A percentile compares a stretch with the other conserved stretches of the same genome.
These are phyloP conservation scores for Plasmodium vivax DNA, from an alignment of 169 alveolate genomes.

Conservation along the genomic window DNA sequence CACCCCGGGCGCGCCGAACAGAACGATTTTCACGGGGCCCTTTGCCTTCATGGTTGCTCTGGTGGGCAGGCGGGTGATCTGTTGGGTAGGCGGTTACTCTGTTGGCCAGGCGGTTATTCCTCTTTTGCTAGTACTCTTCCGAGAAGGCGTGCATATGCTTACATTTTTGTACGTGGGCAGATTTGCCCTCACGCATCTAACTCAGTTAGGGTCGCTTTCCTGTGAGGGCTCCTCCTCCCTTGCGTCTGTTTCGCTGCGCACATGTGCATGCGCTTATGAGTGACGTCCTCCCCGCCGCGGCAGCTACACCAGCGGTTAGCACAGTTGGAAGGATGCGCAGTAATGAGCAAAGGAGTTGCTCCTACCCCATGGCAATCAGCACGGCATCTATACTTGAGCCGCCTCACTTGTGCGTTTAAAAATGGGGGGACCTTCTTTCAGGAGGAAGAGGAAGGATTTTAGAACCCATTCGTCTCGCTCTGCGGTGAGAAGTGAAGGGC, in stretches of 20 bases:
- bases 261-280: background rate
- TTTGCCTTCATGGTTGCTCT: background rate
- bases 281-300: background rate
- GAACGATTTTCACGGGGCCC: constrained; percentile 18
- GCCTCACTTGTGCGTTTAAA: background rate
- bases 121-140: background rate
- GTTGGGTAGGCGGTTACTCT: too few relatives aligned
- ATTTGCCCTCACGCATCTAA: background rate
- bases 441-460: background rate
- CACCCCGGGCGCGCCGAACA: constrained; percentile 68
- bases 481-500: background rate
- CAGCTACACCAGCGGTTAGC: background rate
- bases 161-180: background rate
- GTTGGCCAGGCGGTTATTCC: background rate
- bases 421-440: background rate
- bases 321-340: background rate
- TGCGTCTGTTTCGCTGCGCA: background rate
- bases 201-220: background rate
- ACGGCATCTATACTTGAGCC: background rate
- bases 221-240: background rate
- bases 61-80: too few relatives aligned
- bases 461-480: background rate
- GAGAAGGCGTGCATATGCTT: background rate
- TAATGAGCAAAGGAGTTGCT: too few relatives aligned
- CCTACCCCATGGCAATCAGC: background rate